These are phyloP conservation scores for Boletus semigastroideus DNA, from an alignment of 1,284 basidiomycete genomes.

Conservation along the genomic window DNA sequence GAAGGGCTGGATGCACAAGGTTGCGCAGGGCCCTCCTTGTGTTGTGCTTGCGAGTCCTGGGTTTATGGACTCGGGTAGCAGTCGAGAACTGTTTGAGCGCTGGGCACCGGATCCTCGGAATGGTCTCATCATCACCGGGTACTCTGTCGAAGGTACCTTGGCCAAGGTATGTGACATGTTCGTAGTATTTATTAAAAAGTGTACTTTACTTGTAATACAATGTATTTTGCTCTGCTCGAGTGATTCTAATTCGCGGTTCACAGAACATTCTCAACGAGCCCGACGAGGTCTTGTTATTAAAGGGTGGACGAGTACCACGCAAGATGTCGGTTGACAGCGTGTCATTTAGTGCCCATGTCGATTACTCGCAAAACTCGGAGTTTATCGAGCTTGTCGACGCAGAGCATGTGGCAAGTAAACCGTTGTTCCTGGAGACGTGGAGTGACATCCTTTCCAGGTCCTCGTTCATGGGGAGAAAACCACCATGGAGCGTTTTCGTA, in stretches of 20 bases:
- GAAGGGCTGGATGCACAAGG: constrained; percentile 80
- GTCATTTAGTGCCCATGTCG: constrained; percentile 97
- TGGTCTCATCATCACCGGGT: constrained; percentile 95
- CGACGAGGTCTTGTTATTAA: constrained; percentile 79
- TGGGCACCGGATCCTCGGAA: constrained; percentile 97
- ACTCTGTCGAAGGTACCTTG: constrained; percentile 95
- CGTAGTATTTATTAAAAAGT: constrained; percentile 7
- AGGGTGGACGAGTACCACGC: constrained; percentile 83
- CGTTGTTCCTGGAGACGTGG: background rate
- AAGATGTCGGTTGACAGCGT: constrained; percentile 95
- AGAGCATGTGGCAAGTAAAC: constrained; percentile 79
- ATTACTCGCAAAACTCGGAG: constrained; percentile 93
- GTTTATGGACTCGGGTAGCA: constrained; percentile 90
- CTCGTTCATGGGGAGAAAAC: constrained; percentile 95
- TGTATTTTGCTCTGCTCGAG: constrained; percentile 6
- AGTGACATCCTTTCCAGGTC: constrained; percentile 48
- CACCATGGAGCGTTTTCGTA: constrained; percentile 87
- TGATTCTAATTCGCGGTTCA: constrained; percentile 6
- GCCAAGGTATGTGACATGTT: constrained; percentile 78
- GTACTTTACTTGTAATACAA: constrained; percentile 28
- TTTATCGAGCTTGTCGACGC: constrained; percentile 95
- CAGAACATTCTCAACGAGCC: constrained; percentile 88
- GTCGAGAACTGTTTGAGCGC: constrained; percentile 89
- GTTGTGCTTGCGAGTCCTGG: constrained; percentile 96
- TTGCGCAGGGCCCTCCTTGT: constrained; percentile 84